Conservation (phyloP, 2,329 filamentous ascomycete genomes). For the Chrysoporthe deuterocubensis region DNA sequence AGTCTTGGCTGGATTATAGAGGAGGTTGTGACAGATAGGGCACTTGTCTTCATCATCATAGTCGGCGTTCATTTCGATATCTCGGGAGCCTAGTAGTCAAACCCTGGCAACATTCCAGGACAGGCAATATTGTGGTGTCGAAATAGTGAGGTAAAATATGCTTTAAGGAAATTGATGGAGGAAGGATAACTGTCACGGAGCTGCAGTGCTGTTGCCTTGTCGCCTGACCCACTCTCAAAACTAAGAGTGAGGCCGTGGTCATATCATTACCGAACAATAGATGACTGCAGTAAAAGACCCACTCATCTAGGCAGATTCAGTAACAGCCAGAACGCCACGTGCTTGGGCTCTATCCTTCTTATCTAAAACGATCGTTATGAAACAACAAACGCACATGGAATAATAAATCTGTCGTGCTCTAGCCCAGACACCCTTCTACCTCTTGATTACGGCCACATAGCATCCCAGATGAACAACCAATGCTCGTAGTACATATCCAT, state of each 20-base stretch:
- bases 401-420: too few species aligned
- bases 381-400: not conserved
- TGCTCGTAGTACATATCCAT: slow-evolving; percentile 51
- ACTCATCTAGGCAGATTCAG: not conserved
- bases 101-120: not conserved
- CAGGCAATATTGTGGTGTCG: not conserved
- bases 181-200: not conserved
- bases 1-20: not conserved
- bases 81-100: not conserved
- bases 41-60: slow-evolving; percentile 10
- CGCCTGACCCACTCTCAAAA: not conserved
- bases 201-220: not conserved
- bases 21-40: slow-evolving; percentile 13
- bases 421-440: not conserved
- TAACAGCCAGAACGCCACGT: not conserved
- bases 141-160: not conserved
- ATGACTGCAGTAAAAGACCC: not conserved
- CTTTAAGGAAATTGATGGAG: not conserved
- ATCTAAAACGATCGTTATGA: too few species aligned
- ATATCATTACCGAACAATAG: not conserved
- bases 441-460: slow-evolving; percentile 45
- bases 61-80: not conserved
- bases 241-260: not conserved
- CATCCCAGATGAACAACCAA: slow-evolving; percentile 54
- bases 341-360: too few species aligned